Conservation (phyloP, 139 green algal genomes). For the Chlorella sp. region DNA sequence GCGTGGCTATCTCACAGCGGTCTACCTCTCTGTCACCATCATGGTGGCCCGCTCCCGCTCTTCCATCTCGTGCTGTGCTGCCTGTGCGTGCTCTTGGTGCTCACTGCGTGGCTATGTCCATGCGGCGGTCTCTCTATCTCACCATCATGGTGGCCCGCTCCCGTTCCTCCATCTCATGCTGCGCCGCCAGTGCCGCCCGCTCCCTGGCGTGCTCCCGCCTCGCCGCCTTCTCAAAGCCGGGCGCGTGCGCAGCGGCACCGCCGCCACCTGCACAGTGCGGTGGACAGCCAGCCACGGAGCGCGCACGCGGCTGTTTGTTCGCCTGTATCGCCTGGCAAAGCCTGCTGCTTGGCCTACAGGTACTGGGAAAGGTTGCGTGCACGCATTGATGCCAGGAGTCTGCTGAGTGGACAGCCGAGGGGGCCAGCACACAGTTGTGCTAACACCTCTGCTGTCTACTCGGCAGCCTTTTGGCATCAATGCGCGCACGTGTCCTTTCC, state of each 20-base stretch:
- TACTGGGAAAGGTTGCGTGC: no score
- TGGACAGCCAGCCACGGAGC: no score
- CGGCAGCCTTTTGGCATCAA: no score
- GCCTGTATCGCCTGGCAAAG: no score
- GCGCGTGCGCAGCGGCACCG: not conserved
- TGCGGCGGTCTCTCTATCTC: not conserved
- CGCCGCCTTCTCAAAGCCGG: slow-evolving; percentile 25
- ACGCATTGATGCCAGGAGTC: no score
- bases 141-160: slow-evolving; percentile 12
- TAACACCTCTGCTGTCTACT: no score
- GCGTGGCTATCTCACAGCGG: not conserved
- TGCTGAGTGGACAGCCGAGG: no score
- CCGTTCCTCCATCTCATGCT: slow-evolving; percentile 22
- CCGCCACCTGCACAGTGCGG: not conserved
- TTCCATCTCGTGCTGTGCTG: no score
- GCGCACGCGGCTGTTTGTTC: no score
- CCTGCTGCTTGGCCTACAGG: no score
- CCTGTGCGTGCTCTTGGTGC: not conserved
- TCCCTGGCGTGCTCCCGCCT: slow-evolving; percentile 25
- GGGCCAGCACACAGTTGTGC: no score
- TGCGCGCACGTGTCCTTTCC: no score
- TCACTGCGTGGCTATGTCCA: not conserved
- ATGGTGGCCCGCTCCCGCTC: not conserved
- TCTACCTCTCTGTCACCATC: not conserved
- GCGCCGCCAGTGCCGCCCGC: slow-evolving; percentile 13